Base-by-base conservation (phyloP, 2,329 filamentous ascomycete genomes). In the Fusarium verticillioides region DNA sequence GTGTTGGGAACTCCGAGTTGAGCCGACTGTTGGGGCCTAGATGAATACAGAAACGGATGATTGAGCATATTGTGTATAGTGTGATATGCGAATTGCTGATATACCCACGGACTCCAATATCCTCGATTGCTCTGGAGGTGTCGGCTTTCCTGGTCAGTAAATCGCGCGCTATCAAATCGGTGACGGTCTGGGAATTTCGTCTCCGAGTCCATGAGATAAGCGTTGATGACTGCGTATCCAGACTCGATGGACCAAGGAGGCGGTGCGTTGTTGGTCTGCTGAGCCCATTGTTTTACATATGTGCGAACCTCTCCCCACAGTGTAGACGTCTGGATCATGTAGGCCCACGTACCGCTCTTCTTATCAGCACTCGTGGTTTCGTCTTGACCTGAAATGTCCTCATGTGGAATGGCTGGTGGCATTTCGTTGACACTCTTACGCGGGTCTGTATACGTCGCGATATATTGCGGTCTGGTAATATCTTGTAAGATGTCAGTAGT, bases 221-320 rank as follows among this genome's bases (percentile, higher is more conserved):
- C 59, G 16, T 34, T 26, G 8, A 62, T 62, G 9, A 62, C 50
- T 4, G 59, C 36, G 10, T 62, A 62, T n/a, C 59, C 59, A 1
- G 59, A 62, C 16, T 62, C 59, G 1, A 62, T 62, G 3, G 59
- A 62, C 59, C 59, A 62, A 12, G 59, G 59, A 12, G 59, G 30
- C 1, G 59, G 59, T 5, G 59, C 49, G 4, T n/a, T 40, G 28
- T 40, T 62, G 16, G 49, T 62, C 21, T 40, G 28, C 12, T 56
- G 49, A 26, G 59, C 39, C 49, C 59, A 62, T 21, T 62, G 59
- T 12, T 62, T 62, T 12, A 57, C 36, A 5, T 62, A 62, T 4
- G 39, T 39, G 7, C 59, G 49, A 6, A 62, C 59, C 3, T 62
- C 59, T 18, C 39, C 59, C 59, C 59, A 62, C 9, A 62, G 11